A percentile compares a stretch with the other conserved stretches of the same genome.
phyloP scores from a whole-genome alignment of 2,329 filamentous ascomycete species.

The Allantophomopsis cytisporea region DNA sequence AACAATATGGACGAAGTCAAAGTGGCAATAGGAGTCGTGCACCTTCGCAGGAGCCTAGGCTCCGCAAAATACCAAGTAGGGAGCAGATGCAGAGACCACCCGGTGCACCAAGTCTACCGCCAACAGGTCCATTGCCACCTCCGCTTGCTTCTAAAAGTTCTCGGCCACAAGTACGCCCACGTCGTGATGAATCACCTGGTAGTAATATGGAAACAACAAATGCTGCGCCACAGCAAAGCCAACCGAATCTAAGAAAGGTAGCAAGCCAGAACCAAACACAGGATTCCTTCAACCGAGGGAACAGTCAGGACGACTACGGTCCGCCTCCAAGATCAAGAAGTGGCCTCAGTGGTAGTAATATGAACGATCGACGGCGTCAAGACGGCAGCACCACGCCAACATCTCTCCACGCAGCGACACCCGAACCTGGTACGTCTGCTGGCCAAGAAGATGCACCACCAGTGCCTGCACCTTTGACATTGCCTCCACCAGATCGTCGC shows the following conservation, averaged over 20 bases:
- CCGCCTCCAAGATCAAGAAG: slow-evolving; percentile 16
- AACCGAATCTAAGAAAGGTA: slow-evolving; percentile 12
- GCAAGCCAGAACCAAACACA: slow-evolving; percentile 16
- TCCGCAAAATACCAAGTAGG: slow-evolving; percentile 13
- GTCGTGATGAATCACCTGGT: slow-evolving; percentile 14
- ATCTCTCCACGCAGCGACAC: slow-evolving; percentile 14
- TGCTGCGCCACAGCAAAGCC: slow-evolving; percentile 7
- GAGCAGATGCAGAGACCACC: slow-evolving; percentile 14
- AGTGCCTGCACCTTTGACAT: slow-evolving; percentile 13
- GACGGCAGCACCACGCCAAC: slow-evolving; percentile 16
- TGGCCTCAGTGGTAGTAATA: slow-evolving; percentile 14
- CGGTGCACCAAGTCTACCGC: slow-evolving; percentile 8
- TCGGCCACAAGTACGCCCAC: slow-evolving; percentile 11
- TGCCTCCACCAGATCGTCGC: slow-evolving; percentile 18
- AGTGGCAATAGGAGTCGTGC: slow-evolving; percentile 11
- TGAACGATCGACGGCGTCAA: slow-evolving; percentile 14
- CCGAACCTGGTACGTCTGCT: slow-evolving; percentile 6
- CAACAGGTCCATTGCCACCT: background rate
- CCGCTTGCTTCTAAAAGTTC: slow-evolving; percentile 12
- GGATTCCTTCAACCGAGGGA: slow-evolving; percentile 16
- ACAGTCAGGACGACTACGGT: slow-evolving; percentile 10
- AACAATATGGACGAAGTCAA: slow-evolving; percentile 11
- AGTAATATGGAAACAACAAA: slow-evolving; percentile 11
- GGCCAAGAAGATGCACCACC: slow-evolving; percentile 10
- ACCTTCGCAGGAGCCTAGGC: slow-evolving; percentile 12